Evolutionary conservation across 23 red algal species (phyloP).

Genomic region (Cyanidioschyzon merolae): DNA sequence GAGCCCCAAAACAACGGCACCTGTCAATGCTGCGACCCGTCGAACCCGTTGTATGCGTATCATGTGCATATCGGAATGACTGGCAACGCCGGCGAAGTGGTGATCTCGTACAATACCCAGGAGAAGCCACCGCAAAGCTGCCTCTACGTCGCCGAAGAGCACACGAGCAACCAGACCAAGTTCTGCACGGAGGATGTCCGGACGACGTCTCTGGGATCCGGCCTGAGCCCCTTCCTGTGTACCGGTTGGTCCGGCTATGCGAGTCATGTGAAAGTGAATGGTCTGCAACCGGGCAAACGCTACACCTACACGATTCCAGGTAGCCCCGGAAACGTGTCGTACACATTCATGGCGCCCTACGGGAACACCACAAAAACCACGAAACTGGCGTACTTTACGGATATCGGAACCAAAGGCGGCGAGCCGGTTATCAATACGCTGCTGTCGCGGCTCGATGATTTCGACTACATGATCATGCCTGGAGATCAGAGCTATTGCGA

Average conservation of each 20-base stretch:
- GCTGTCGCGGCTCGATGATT: constrained; percentile 9
- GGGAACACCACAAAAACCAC: constrained; percentile 26
- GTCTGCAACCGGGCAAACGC: constrained; percentile 14
- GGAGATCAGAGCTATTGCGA: constrained; percentile 30
- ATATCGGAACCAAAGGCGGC: constrained; percentile 31
- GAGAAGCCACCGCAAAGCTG: background rate
- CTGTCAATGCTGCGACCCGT: constrained; percentile 24
- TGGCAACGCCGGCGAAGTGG: constrained; percentile 16
- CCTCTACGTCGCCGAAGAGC: background rate
- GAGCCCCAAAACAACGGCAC: constrained; percentile 26
- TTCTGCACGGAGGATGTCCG: constrained; percentile 24
- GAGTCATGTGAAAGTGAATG: constrained; percentile 21
- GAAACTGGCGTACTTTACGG: constrained; percentile 26
- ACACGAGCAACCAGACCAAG: background rate
- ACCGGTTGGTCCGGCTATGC: constrained; percentile 26
- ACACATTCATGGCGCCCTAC: constrained; percentile 22
- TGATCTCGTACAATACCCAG: constrained; percentile 26
- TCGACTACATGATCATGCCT: constrained; percentile 33
- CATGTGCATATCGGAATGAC: constrained; percentile 19
- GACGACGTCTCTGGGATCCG: constrained; percentile 17
- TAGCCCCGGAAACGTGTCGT: constrained; percentile 8
- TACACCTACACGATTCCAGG: constrained; percentile 26
- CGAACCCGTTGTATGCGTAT: constrained; percentile 23
- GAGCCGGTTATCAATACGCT: constrained; percentile 24
- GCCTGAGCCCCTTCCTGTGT: constrained; percentile 21